Evolutionary conservation across 2,329 filamentous ascomycete species (phyloP), one percentile per base, ranked within the genome.

Genomic region (Aspergillus fumigatus): DNA sequence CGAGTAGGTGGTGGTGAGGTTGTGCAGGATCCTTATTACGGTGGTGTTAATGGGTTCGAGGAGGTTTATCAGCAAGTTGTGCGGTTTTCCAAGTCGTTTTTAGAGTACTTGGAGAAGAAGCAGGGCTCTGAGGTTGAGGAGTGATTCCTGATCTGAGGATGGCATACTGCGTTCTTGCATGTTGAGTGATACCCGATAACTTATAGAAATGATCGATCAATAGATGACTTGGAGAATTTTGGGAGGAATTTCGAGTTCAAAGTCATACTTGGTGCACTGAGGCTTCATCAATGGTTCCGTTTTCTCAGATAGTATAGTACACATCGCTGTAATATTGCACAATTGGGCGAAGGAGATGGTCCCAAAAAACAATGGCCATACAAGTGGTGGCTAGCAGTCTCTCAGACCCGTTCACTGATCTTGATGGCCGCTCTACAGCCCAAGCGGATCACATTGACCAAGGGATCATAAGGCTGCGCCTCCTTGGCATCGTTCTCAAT

Each of bases 361-460:
- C 11, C 27, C 29, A 2, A 2, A 6, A 14, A 38, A 38, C 32
- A 7, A 38, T 38, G 14, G 14, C 32, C 32, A 38, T 17, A 17
- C 7, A 35, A 17, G 32, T 38, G 32, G 32, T 38, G 32, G 14
- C 32, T 38, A 38, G 14, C 32, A 5, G 2, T 48, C 27, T 1
- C 40, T 73, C 57, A 81, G 47, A 80, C 64, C 61, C 73, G 74
- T 62, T 81, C 78, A 56, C 73, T 96, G 50, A 96, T 85, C 88
- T 91, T 96, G 60, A 99, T 99, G 0, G 94, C 94, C 0, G 90
- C 88, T 60, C 89, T 83, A 74, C 94, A 99, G 1, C 94, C 94
- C n/a, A 89, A 84, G 53, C 92, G 82, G 66, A 99, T 97, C 7
- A 92, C 82, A 48, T 88, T 89, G 0, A 92, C 96, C 60, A 99